Conservation (phyloP, 106 monocot genomes). For the Dioscorea zingiberensis region DNA sequence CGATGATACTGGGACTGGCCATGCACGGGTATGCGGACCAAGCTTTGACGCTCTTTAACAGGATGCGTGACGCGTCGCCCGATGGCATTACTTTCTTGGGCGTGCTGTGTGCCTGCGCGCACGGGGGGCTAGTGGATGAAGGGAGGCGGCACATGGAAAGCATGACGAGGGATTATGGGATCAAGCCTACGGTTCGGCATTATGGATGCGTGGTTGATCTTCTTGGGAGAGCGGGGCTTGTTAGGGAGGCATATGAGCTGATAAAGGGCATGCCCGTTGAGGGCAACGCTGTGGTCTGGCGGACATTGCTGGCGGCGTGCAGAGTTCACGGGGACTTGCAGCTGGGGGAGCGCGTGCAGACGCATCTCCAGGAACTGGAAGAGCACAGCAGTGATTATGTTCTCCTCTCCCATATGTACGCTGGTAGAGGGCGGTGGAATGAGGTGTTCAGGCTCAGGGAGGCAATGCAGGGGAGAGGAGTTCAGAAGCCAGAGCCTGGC, state of each 20-base stretch:
- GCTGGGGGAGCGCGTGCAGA: conserved; percentile 31
- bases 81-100: conserved; percentile 57
- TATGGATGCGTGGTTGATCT: conserved; percentile 66
- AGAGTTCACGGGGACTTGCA: conserved; percentile 36
- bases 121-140: conserved; percentile 47
- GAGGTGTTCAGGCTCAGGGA: conserved; percentile 34
- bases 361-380: conserved; percentile 30
- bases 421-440: conserved; percentile 28
- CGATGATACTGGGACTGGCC: conserved; percentile 54
- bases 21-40: conserved; percentile 33
- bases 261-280: conserved; percentile 40
- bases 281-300: conserved; percentile 57
- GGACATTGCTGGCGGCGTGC: conserved; percentile 54
- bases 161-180: conserved; percentile 26
- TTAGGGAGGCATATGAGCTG: conserved; percentile 43
- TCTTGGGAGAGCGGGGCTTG: conserved; percentile 44
- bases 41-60: conserved; percentile 34
- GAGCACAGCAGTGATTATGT: conserved; percentile 56
- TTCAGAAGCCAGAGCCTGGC: conserved; percentile 16
- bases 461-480: conserved; percentile 33
- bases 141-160: conserved; percentile 31
- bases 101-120: conserved; percentile 49
- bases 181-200: conserved; percentile 35
- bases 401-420: conserved; percentile 47
- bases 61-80: conserved; percentile 28